Base-by-base conservation (phyloP, 768 basidiomycete species). In the Panaeolus cyanescens region DNA sequence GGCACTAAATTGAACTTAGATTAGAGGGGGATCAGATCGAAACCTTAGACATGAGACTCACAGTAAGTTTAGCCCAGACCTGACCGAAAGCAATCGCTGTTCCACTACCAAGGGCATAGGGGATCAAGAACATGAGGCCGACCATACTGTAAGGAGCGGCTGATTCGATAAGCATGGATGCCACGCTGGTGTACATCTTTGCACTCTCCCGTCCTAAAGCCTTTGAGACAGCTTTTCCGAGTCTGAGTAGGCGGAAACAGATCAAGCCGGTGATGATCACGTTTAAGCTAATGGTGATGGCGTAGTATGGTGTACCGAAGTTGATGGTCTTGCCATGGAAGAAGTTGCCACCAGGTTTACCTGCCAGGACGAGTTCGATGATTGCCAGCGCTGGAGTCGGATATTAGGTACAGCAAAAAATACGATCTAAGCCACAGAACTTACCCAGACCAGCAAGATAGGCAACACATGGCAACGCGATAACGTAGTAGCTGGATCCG, bases 41-140 rank as follows among this genome's bases (percentile, higher is more conserved):
- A 50, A n/a, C 10, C 12, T 5, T 28, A 30, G 25, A 15, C 1
- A 28, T 1, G 59, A 32, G 30, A 74, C 78, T 54, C 61, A 80
- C 79, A 34, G 75, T 74, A 59, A 79, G 70, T 64, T 79, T 79
- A 3, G 76, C 73, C 74, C 78, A 80, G 30, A 80, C 72, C 56
- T 77, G 77, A 32, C 75, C 75, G 60, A 80, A 75, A 8, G 74
- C 71, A 36, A 75, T 73, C 2, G 73, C 70, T 19, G 75, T 70
- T 15, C 70, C 69, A 54, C 71, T 73, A 32, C 70, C 70, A 10
- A 71, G 59, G 0, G 77, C 78, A 62, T 78, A 79, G 2, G 76
- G 71, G 60, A 79, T 69, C 34, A 80, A 65, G 64, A 76, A 78
- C 62, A 74, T 71, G 56, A 79, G 70, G 1, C 78, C 78, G 39